Base-by-base conservation (phyloP, 306 rosid genomes). In the Comarum palustre region DNA sequence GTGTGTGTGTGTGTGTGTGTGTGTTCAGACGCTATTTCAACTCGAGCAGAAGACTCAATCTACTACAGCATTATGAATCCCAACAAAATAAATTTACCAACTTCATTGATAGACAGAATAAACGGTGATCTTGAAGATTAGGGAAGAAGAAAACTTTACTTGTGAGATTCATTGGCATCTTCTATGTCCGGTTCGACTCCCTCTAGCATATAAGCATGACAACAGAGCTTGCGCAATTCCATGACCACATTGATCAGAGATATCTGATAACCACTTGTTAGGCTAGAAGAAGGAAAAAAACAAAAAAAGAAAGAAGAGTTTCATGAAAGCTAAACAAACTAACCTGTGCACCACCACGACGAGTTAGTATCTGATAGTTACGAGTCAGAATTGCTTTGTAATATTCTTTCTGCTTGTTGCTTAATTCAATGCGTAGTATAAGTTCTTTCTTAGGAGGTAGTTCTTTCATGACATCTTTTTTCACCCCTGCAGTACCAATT, bases 391-490 rank as follows among this genome's bases (percentile, higher is more conserved):
- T 95, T 65, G 97, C 99, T 86, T 91, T 95, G 79, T 95, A 91
- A 78, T 91, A 95, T 80, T 95, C 99, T 77, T 95, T 95, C 82
- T 95, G 99, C 78, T 91, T 90, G 88, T 85, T 87, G 80, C 97
- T 95, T 80, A 95, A 76, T 57, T 95, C 99, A 65, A 95, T 85
- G 51, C 99, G 95, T 77, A 95, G 77, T 80, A 95, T 95, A 66
- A 95, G 99, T 74, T 95, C 99, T 85, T 88, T 95, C 78, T 95
- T 95, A 46, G 99, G 99, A 78, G 99, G 99, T 50, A 95, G 76
- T 41, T 95, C 99, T 88, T 95, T 95, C 99, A 95, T 90, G 77
- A 95, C 99, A 80, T 95, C 99, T 82, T 91, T 95, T 83, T 95
- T 95, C 82, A 95, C 96, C 84, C 99, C 99, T 94, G 90, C 71